Conservation (phyloP, 371 early-diverging fungal genomes). For the Aphelidium insulamus region DNA sequence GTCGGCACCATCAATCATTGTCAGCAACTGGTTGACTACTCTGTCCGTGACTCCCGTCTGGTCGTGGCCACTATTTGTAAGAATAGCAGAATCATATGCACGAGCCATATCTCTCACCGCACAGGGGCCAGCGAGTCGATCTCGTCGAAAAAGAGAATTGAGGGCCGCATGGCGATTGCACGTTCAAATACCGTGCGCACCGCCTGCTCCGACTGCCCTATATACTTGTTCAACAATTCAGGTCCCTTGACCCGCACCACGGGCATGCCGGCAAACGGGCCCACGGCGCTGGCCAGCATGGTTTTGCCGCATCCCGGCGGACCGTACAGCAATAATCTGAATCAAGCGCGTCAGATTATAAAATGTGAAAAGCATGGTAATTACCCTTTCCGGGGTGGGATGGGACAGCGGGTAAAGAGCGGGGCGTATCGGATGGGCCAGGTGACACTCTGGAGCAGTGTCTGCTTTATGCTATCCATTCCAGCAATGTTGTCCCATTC, state of each 20-base stretch:
- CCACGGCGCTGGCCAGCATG: constrained; percentile 77
- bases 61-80: constrained; percentile 46
- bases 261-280: constrained; percentile 72
- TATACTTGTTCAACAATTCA: constrained; percentile 88
- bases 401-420: constrained; percentile 62
- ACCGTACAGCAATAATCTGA: constrained; percentile 72
- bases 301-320: constrained; percentile 91
- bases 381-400: constrained; percentile 73
- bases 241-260: constrained; percentile 93
- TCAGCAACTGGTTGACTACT: constrained; percentile 88
- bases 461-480: constrained; percentile 47
- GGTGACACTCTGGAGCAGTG: constrained; percentile 72
- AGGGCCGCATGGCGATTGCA: constrained; percentile 74
- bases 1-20: constrained; percentile 92
- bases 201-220: constrained; percentile 76
- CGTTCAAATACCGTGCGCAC: constrained; percentile 54
- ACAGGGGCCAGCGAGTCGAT: constrained; percentile 87
- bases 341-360: background rate
- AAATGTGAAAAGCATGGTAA: background rate
- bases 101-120: constrained; percentile 15
- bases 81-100: background rate
- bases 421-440: constrained; percentile 83
- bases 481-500: constrained; percentile 16
- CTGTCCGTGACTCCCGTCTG: constrained; percentile 81
- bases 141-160: constrained; percentile 87